Conservation (phyloP, 768 basidiomycete genomes). For the Leccinum barrowsii region DNA sequence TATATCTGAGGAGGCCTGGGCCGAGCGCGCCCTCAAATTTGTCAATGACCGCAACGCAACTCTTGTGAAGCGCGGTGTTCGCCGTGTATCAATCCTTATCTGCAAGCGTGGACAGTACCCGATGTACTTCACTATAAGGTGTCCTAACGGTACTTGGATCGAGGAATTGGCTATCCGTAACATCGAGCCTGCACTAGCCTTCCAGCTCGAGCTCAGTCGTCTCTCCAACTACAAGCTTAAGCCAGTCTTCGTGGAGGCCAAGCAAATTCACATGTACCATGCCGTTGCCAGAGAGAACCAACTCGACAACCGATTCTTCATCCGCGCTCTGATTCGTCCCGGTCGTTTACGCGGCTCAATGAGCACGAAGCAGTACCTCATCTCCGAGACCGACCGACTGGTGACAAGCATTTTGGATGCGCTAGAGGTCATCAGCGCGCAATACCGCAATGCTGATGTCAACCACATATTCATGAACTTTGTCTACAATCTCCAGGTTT, state of each 20-base stretch:
- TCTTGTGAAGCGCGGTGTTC: constrained; percentile 74
- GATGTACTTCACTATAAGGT: constrained; percentile 88
- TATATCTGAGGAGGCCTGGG: constrained; percentile 73
- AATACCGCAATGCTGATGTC: constrained; percentile 90
- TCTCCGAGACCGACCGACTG: constrained; percentile 96
- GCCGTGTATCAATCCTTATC: constrained; percentile 88
- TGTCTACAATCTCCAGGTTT: constrained; percentile 92
- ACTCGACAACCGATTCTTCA: constrained; percentile 97
- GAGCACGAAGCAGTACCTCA: constrained; percentile 96
- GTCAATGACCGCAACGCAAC: constrained; percentile 64
- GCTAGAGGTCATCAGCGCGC: constrained; percentile 87
- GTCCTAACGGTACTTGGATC: constrained; percentile 68
- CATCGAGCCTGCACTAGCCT: constrained; percentile 96
- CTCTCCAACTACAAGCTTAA: constrained; percentile 95
- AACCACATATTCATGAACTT: constrained; percentile 99
- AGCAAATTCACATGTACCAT: constrained; percentile 98
- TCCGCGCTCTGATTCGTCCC: constrained; percentile 93
- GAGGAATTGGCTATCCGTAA: constrained; percentile 98
- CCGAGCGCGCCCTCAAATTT: constrained; percentile 64
- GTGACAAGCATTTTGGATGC: constrained; percentile 93
- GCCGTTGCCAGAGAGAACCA: constrained; percentile 94
- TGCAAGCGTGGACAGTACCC: constrained; percentile 92
- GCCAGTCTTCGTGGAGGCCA: constrained; percentile 94
- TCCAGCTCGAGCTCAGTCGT: constrained; percentile 95
- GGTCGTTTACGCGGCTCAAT: constrained; percentile 89